Conservation (phyloP, 2,329 filamentous ascomycete genomes). For the Pseudopithomyces chartarum region DNA sequence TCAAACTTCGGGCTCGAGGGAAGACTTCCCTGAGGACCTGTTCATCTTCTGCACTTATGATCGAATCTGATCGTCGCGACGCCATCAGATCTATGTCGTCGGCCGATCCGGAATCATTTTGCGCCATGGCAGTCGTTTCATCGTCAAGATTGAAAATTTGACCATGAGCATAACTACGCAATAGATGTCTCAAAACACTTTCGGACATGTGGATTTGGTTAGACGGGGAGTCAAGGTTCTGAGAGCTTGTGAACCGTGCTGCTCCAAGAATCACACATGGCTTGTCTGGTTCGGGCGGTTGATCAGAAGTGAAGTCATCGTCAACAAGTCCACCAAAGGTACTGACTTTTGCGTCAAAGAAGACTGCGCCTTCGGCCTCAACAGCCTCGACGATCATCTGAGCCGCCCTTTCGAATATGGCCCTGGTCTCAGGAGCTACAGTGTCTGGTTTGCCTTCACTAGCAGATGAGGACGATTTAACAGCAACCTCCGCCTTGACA, state of each 20-base stretch:
- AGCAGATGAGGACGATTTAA: slow-evolving; percentile 29
- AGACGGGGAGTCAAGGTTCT: slow-evolving; percentile 12
- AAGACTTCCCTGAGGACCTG: slow-evolving; percentile 38
- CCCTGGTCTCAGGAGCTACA: slow-evolving; percentile 37
- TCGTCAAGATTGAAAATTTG: slow-evolving; percentile 47
- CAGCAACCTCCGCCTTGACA: slow-evolving; percentile 18
- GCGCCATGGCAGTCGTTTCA: slow-evolving; percentile 16
- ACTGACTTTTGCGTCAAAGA: slow-evolving; percentile 46
- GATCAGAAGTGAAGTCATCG: slow-evolving; percentile 39
- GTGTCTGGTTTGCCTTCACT: slow-evolving; percentile 26
- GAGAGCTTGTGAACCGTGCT: slow-evolving; percentile 26
- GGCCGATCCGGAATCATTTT: background rate
- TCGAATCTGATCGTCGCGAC: slow-evolving; percentile 35
- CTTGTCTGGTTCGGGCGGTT: slow-evolving; percentile 38
- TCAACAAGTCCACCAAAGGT: slow-evolving; percentile 45
- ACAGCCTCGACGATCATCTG: slow-evolving; percentile 47
- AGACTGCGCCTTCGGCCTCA: slow-evolving; percentile 43
- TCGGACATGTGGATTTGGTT: slow-evolving; percentile 35
- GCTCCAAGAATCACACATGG: slow-evolving; percentile 38
- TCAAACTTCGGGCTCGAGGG: slow-evolving; percentile 43
- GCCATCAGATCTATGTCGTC: slow-evolving; percentile 21
- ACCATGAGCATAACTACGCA: slow-evolving; percentile 41
- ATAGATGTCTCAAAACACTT: slow-evolving; percentile 37
- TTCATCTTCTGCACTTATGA: slow-evolving; percentile 40
- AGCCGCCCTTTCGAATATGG: slow-evolving; percentile 42